phyloP scores from a whole-genome alignment of 257 asterid genomes.

The Solanum habrochaites region DNA sequence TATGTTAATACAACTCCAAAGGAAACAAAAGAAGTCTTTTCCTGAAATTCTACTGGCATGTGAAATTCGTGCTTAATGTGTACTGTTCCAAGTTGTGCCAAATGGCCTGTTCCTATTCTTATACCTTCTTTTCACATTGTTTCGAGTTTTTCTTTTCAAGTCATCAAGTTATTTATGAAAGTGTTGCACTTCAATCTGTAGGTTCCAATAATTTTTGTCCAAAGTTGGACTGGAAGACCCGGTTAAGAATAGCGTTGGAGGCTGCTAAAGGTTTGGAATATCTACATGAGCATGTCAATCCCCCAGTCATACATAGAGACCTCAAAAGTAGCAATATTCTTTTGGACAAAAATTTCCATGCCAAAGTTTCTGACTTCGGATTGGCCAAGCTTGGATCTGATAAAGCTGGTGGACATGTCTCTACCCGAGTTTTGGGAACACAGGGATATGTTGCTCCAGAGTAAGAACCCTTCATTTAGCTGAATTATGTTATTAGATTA shows the following conservation, averaged over 20 bases:
- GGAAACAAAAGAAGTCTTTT: background rate
- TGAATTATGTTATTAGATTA: background rate
- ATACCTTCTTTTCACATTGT: background rate
- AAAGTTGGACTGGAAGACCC: conserved; percentile 70
- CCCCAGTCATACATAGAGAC: conserved; percentile 86
- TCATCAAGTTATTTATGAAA: background rate
- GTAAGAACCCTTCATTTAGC: conserved; percentile 17
- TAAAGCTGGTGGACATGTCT: conserved; percentile 86
- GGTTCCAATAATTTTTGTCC: conserved; percentile 40
- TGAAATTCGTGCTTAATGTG: background rate
- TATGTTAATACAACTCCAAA: background rate
- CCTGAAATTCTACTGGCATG: background rate
- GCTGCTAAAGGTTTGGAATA: conserved; percentile 93
- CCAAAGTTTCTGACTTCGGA: conserved; percentile 89
- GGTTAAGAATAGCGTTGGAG: conserved; percentile 77
- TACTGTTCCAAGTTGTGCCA: background rate
- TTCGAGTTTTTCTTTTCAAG: background rate
- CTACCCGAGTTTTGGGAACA: conserved; percentile 89
- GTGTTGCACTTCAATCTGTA: background rate
- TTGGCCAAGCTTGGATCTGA: conserved; percentile 84
- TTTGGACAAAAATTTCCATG: conserved; percentile 64
- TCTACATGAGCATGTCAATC: conserved; percentile 71
- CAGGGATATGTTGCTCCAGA: conserved; percentile 98
- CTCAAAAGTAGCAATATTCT: conserved; percentile 94
- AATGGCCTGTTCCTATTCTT: background rate